A percentile compares a stretch with the other conserved stretches of the same genome.
Evolutionary conservation across 1,139 yeast genomes (phyloP).

Genomic region (Yamadazyma epiphylla): DNA sequence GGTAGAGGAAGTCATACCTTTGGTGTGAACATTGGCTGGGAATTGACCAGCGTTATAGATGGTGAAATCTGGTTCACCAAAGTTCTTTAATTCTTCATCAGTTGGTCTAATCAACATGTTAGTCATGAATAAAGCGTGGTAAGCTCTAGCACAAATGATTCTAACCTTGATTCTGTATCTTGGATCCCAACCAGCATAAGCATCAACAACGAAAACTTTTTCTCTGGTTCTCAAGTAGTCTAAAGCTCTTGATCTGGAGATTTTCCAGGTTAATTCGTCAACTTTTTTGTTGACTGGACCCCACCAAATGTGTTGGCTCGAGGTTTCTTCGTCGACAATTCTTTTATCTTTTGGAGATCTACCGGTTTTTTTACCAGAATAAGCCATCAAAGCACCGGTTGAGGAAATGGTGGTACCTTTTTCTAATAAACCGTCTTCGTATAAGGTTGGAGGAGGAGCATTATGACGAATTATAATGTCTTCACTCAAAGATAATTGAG

Average conservation of each 20-base stretch:
- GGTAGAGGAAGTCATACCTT: conserved; percentile 96
- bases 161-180: conserved; percentile 95
- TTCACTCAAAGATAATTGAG: conserved; percentile 40
- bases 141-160: conserved; percentile 96
- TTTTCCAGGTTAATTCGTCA: conserved; percentile 91
- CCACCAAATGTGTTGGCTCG: conserved; percentile 92
- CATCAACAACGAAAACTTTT: conserved; percentile 92
- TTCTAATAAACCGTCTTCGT: conserved; percentile 92
- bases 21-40: conserved; percentile 96
- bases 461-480: conserved; percentile 70
- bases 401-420: conserved; percentile 89
- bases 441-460: conserved; percentile 88
- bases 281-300: conserved; percentile 98
- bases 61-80: conserved; percentile 98
- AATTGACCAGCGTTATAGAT: conserved; percentile 98
- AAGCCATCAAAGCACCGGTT: conserved; percentile 94
- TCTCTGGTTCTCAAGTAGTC: conserved; percentile 96
- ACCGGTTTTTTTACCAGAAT: conserved; percentile 94
- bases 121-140: conserved; percentile 97
- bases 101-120: conserved; percentile 97
- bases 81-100: conserved; percentile 78
- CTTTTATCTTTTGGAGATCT: conserved; percentile 98
- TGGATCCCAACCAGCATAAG: conserved; percentile 99
- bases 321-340: conserved; percentile 90
- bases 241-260: conserved; percentile 93